Evolutionary conservation across 306 rosid genomes (phyloP).

Genomic region (Dryas drummondii): DNA sequence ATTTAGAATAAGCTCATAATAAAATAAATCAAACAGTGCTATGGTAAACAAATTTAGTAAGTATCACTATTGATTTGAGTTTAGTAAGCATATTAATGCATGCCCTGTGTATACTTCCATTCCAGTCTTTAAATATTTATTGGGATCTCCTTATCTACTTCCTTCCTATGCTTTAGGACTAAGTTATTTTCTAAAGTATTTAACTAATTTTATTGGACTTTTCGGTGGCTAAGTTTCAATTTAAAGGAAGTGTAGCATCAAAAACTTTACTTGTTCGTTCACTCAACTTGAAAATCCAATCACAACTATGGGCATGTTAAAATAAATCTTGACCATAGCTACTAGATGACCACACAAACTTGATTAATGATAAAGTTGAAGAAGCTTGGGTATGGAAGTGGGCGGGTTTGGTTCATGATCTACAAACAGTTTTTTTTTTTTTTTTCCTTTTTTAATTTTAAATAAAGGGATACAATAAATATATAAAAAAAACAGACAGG

Average conservation of each 20-base stretch:
- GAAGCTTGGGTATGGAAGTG: neutral
- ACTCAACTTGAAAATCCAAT: neutral
- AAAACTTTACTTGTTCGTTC: neutral
- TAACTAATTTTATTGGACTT: neutral
- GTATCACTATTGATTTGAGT: no score
- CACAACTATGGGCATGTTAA: neutral
- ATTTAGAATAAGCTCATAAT: no score
- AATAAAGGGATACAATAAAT: neutral
- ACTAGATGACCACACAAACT: neutral
- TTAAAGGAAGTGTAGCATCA: neutral
- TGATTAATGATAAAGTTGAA: neutral
- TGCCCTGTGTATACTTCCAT: no score
- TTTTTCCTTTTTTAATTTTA: neutral
- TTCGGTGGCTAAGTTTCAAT: neutral
- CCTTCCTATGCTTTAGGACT: conserved; percentile 41
- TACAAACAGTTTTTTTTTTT: neutral
- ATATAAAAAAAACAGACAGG: no score
- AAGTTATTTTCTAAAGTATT: conserved; percentile 16
- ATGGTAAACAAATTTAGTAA: no score
- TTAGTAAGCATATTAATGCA: no score
- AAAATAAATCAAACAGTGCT: no score
- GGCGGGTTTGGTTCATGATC: neutral
- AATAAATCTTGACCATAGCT: neutral
- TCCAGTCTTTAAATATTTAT: neutral
- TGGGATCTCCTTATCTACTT: conserved; percentile 33